Base-by-base conservation (phyloP, 179 eudicot genomes). In the Silene coronaria region DNA sequence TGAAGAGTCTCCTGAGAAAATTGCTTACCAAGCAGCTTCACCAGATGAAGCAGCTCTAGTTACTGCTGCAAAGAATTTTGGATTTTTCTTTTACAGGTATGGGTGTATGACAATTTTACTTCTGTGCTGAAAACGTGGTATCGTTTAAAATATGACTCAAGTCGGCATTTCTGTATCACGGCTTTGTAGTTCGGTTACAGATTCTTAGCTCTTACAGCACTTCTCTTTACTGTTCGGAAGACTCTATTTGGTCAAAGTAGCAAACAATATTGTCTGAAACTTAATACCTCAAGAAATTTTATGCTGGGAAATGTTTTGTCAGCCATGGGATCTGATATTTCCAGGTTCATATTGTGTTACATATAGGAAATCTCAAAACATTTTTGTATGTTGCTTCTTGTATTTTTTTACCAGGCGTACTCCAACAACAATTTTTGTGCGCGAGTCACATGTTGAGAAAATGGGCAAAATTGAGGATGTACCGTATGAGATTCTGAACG, bases 41-140 rank as follows among this genome's bases (percentile, higher is more conserved):
- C 99, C 99, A 45, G 99, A 95, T 82, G 99, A 95, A 83, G 87
- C 97, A 76, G 99, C 99, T 74, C 86, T 95, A 83, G 99, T 95
- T 71, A 79, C 81, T 46, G 99, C 99, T 57, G 99, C 99, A 59
- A 95, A 95, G 87, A 95, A 88, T 81, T 95, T 95, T 82, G 99
- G 99, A 79, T 95, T 95, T 92, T 92, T 95, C 86, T 95, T 95
- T 83, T 95, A 88, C 87, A 95, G 89, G 99, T 93, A 6, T n/a
- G n/a, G n/a, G n/a, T n/a, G n/a, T n/a, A n/a, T 77, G 67, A 36
- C 12, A 16, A 38, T 46, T 67, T 59, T 66, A 53, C 79, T 53
- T 16, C 17, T 60, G 27, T 11, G 30, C 73, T 6, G 68, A 55
- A 46, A 57, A 48, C 61, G 72, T 12, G 7, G 13, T 14, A 36